Evolutionary conservation across 345 rosid species (phyloP).

Genomic region (Geranium brycei): DNA sequence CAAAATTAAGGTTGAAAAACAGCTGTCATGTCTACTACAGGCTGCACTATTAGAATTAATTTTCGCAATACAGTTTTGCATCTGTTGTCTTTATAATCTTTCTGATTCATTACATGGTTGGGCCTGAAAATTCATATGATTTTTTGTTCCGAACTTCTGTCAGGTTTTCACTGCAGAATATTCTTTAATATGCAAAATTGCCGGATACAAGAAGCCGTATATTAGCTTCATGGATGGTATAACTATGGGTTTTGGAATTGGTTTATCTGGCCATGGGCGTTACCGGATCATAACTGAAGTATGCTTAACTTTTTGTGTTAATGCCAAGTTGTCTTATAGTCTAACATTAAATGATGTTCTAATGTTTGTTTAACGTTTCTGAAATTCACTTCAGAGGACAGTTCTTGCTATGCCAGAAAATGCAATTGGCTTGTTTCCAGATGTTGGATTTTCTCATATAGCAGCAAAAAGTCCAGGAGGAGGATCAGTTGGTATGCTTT

Average conservation of each 20-base stretch:
- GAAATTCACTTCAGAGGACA: slow-evolving; percentile 34
- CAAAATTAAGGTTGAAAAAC: no score
- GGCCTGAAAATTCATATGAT: neutral
- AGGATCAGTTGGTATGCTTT: slow-evolving; percentile 71
- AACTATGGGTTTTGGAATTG: slow-evolving; percentile 92
- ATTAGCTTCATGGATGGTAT: slow-evolving; percentile 87
- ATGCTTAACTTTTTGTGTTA: neutral
- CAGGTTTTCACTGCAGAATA: slow-evolving; percentile 87
- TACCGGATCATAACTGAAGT: slow-evolving; percentile 88
- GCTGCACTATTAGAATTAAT: neutral
- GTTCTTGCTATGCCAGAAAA: slow-evolving; percentile 97
- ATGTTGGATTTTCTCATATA: slow-evolving; percentile 84
- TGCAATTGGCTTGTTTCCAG: slow-evolving; percentile 93
- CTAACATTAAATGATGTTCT: neutral
- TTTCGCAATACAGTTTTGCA: no score
- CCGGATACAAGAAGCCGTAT: slow-evolving; percentile 76
- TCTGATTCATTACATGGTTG: neutral
- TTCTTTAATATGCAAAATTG: slow-evolving; percentile 73
- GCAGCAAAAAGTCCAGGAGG: slow-evolving; percentile 87
- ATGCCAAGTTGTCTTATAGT: slow-evolving; percentile 1
- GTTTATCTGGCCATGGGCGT: slow-evolving; percentile 89
- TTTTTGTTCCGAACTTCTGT: slow-evolving; percentile 8
- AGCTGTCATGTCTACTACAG: neutral
- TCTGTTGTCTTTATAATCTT: neutral
- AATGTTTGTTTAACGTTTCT: slow-evolving; percentile 5